Evolutionary conservation across 2,329 filamentous ascomycete genomes (phyloP), one percentile per base, ranked within the genome.

Genomic region (Neonectria coccinea): DNA sequence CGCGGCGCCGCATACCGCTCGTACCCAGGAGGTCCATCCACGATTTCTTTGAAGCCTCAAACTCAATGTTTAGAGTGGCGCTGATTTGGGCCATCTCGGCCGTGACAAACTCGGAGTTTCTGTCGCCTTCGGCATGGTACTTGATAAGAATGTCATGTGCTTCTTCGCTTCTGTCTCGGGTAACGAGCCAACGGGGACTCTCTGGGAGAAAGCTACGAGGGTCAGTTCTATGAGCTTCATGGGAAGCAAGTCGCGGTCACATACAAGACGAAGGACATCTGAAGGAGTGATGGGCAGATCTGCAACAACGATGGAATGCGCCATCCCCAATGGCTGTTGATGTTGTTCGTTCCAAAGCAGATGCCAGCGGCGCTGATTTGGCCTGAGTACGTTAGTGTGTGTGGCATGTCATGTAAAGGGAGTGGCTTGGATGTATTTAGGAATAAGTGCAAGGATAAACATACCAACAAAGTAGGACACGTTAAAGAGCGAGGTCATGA

Each of bases 71-170:
- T 70, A 89, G 84, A 0, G 87, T 86, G 4, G 83, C 81, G 54
- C 84, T 79, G 67, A 91, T 90, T 73, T 90, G 86, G 1, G 82
- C 82, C 70, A 89, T 85, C 71, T 91, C 88, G 9, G 85, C 86
- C 56, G 83, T 81, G 27, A 89, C 86, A 12, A 89, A 81, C 12
- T 82, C 76, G 0, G 84, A 86, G 36, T 80, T 74, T 7, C 71
- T 71, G 54, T 87, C 80, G 2, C 84, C 86, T 69, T 87, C 86
- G 18, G 84, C 84, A 66, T 86, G 83, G 70, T 84, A 85, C 62
- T 78, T 79, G 56, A 74, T 63, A 11, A 79, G 72, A n/a, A 79
- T 59, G 0, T 66, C 71, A 2, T 72, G 69, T 1, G 78, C 78
- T 42, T 79, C 77, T 18, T 79, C 77, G 14, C 54, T 55, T 5